phyloP scores from a whole-genome alignment of 208 protist genomes.

The Angomonas deanei region DNA sequence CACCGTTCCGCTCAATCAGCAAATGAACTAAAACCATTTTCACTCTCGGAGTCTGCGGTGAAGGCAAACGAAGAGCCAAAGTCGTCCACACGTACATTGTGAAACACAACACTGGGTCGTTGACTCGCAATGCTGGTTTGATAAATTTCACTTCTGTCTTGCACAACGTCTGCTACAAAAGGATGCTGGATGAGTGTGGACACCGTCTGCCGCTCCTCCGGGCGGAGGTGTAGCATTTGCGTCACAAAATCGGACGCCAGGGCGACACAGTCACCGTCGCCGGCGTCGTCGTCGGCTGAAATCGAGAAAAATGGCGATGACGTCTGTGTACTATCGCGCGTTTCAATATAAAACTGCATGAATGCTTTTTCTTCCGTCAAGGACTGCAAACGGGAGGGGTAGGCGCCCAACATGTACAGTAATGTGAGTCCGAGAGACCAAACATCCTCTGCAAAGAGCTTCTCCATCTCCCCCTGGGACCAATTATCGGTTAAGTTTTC shows the following conservation, averaged over 20 bases:
- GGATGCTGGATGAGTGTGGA: constrained; percentile 56
- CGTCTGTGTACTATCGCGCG: constrained; percentile 14
- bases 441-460: constrained; percentile 44
- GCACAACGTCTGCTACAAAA: constrained; percentile 13
- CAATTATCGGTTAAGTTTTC: not conserved
- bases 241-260: constrained; percentile 54
- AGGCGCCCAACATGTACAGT: constrained; percentile 12
- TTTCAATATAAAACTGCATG: constrained; percentile 16
- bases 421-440: constrained; percentile 29
- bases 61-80: constrained; percentile 1
- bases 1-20: too few relatives aligned
- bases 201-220: constrained; percentile 37
- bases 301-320: too few relatives aligned
- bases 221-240: constrained; percentile 49
- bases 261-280: not conserved
- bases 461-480: constrained; percentile 25
- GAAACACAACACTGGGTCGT: not conserved
- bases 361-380: constrained; percentile 8
- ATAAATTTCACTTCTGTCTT: not conserved
- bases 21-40: too few relatives aligned
- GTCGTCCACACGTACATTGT: not conserved
- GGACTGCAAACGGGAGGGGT: constrained; percentile 11
- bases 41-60: constrained; percentile 7
- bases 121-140: not conserved
- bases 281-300: not conserved